A percentile compares a stretch with the other conserved stretches of the same genome.
Evolutionary conservation across 805 yeast genomes (phyloP).

Genomic region (Metschnikowia kunwiensis): DNA sequence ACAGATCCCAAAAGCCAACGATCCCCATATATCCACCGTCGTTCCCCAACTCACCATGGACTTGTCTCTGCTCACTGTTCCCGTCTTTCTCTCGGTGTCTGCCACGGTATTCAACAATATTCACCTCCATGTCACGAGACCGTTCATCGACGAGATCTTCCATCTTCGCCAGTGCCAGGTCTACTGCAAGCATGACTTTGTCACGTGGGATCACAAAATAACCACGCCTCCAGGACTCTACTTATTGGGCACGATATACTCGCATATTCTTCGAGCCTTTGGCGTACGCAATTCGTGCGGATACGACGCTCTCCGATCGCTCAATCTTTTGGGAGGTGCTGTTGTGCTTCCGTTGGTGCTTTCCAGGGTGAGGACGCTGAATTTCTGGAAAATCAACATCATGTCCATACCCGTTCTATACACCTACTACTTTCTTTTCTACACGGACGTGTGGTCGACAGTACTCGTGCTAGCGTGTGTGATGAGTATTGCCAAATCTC

Average conservation of each 20-base stretch:
- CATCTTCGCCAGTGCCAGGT: conserved; percentile 77
- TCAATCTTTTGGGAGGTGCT: conserved; percentile 68
- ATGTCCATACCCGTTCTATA: conserved; percentile 65
- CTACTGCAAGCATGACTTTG: conserved; percentile 60
- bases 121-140: conserved; percentile 7
- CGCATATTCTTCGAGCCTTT: conserved; percentile 35
- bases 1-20: too few relatives aligned
- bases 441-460: conserved; percentile 93
- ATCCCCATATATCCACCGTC: too few relatives aligned
- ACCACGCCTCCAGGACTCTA: conserved; percentile 97
- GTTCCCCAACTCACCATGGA: conserved; percentile 7
- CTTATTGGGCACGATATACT: conserved; percentile 39
- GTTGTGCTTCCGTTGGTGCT: conserved; percentile 50
- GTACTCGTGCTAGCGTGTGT: conserved; percentile 58
- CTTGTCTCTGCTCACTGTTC: conserved; percentile 5
- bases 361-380: conserved; percentile 19
- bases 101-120: conserved; percentile 13
- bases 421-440: conserved; percentile 73
- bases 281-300: conserved; percentile 23
- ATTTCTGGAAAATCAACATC: conserved; percentile 28
- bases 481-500: conserved; percentile 39
- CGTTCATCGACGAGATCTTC: conserved; percentile 71
- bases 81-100: conserved; percentile 4
- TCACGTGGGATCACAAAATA: conserved; percentile 65
- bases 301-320: conserved; percentile 26